These are phyloP conservation scores for Chenopodium suecicum DNA, from an alignment of 148 eudicot genomes.

Conservation along the genomic window DNA sequence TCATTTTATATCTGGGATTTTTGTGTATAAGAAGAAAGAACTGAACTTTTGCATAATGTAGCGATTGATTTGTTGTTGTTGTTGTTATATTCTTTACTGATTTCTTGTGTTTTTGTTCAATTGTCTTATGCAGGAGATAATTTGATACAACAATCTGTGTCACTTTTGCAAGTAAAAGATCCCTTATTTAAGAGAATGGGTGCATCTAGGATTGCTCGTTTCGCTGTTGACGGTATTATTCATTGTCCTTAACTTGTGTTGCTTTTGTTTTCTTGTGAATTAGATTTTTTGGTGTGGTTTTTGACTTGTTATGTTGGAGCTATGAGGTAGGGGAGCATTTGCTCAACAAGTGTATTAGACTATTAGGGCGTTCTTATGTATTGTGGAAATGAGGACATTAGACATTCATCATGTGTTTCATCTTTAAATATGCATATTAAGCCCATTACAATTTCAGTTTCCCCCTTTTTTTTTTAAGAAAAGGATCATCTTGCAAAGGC, in stretches of 20 bases:
- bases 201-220: conserved; percentile 90
- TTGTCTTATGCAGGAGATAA: conserved; percentile 64
- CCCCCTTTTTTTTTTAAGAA: background rate
- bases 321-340: background rate
- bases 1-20: conserved; percentile 1
- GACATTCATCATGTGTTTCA: background rate
- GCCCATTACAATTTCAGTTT: background rate
- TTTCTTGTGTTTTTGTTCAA: conserved; percentile 3
- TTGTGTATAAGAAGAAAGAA: background rate
- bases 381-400: background rate
- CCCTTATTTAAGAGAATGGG: conserved; percentile 95
- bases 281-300: background rate
- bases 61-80: background rate
- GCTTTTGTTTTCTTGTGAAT: background rate
- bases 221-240: conserved; percentile 72
- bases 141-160: conserved; percentile 80
- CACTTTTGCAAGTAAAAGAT: conserved; percentile 89
- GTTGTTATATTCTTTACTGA: background rate
- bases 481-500: background rate
- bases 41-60: background rate
- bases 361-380: background rate
- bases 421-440: background rate
- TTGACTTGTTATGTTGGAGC: background rate
- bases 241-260: background rate
- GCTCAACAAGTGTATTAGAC: background rate